These are phyloP conservation scores for Sporothrix protearum DNA, from an alignment of 2,329 filamentous ascomycete species.

Conservation along the genomic window DNA sequence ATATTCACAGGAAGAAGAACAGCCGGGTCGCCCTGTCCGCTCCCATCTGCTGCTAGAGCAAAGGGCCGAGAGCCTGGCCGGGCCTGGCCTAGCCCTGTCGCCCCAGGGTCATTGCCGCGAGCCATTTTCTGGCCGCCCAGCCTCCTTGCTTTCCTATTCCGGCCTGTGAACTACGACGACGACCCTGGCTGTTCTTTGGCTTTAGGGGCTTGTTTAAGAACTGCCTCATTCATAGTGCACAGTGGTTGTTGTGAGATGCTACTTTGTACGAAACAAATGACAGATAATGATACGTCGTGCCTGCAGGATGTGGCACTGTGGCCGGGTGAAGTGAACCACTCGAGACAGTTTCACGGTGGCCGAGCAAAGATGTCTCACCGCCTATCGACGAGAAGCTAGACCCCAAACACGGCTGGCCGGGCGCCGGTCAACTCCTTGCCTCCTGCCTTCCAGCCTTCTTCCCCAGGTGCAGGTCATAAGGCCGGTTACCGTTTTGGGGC, in stretches of 20 bases:
- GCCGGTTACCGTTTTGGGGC: background rate
- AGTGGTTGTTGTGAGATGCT: background rate
- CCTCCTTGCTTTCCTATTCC: conserved; percentile 8
- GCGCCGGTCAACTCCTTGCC: background rate
- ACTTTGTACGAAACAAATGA: too few species aligned
- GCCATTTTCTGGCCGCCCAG: conserved; percentile 18
- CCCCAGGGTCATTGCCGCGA: background rate
- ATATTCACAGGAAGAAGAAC: background rate
- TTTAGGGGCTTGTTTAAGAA: background rate
- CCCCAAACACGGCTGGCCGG: background rate
- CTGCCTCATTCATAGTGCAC: background rate
- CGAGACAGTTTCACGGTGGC: background rate
- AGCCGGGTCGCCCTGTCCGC: too few species aligned
- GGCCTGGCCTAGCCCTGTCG: background rate
- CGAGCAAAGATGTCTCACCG: background rate
- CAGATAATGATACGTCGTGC: background rate
- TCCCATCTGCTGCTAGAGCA: background rate
- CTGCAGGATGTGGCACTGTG: background rate
- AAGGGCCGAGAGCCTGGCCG: background rate
- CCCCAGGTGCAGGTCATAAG: conserved; percentile 2
- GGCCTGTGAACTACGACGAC: conserved; percentile 4
- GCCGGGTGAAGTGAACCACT: background rate
- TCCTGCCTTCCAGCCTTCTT: background rate
- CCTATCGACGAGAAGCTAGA: background rate
- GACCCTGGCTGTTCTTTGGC: background rate